Evolutionary conservation across 257 asterid genomes (phyloP).

Genomic region (Solanum gandarillasii): DNA sequence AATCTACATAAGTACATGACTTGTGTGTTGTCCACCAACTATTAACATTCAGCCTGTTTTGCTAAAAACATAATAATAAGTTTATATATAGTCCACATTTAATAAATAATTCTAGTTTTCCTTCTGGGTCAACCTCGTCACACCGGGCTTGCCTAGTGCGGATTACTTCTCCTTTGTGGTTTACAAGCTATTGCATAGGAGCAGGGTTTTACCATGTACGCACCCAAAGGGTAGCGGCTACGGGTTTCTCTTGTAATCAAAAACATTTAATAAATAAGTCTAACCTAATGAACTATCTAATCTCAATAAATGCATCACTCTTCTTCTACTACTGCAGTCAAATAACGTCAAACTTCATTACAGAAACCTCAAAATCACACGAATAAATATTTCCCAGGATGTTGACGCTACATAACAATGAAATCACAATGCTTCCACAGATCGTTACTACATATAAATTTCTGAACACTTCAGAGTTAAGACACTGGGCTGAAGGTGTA

Average conservation of each 20-base stretch:
- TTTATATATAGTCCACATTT: neutral
- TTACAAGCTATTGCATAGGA: neutral
- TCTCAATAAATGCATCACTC: neutral
- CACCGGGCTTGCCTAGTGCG: neutral
- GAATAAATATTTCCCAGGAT: neutral
- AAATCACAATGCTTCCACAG: neutral
- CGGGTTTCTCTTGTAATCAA: neutral
- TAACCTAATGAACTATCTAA: neutral
- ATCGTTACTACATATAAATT: neutral
- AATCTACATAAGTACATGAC: neutral
- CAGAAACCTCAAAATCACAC: neutral
- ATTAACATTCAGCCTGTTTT: neutral
- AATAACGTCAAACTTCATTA: neutral
- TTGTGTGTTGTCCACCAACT: neutral
- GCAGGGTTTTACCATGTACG: neutral
- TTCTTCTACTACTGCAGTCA: neutral
- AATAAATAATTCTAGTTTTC: neutral
- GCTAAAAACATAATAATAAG: neutral
- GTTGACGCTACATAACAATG: neutral
- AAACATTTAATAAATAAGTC: neutral
- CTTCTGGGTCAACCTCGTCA: neutral
- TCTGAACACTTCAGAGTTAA: neutral
- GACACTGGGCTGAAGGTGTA: neutral
- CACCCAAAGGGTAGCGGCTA: neutral
- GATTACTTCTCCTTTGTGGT: rapidly evolving